Conservation (phyloP, 768 basidiomycete species). For the Amanita pseudoporphyria region DNA sequence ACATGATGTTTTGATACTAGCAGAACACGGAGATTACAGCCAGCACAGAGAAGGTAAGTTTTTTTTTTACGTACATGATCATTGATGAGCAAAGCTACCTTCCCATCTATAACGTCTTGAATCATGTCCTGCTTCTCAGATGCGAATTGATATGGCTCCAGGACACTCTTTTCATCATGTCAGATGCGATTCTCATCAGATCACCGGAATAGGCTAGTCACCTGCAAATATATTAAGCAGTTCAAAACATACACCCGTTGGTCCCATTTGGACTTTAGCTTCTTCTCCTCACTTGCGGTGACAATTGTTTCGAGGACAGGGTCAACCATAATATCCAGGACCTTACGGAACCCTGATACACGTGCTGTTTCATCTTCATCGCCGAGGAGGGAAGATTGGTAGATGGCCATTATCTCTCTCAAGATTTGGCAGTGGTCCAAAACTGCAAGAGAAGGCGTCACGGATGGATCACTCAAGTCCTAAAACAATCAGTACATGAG, state of each 20-base stretch:
- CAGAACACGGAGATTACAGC: neutral
- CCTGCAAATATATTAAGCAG: slow-evolving; percentile 75
- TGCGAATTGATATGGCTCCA: slow-evolving; percentile 66
- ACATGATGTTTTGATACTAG: slow-evolving; percentile 42
- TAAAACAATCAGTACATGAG: slow-evolving; percentile 19
- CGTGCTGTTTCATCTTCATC: slow-evolving; percentile 39
- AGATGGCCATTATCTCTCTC: slow-evolving; percentile 83
- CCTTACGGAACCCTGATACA: slow-evolving; percentile 47
- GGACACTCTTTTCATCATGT: slow-evolving; percentile 36
- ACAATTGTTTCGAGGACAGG: slow-evolving; percentile 74
- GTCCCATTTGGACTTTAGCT: slow-evolving; percentile 61
- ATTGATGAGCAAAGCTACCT: slow-evolving; percentile 56
- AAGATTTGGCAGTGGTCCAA: slow-evolving; percentile 79
- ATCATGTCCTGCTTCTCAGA: slow-evolving; percentile 47
- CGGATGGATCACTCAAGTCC: slow-evolving; percentile 61
- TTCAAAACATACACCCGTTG: slow-evolving; percentile 77
- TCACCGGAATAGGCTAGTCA: slow-evolving; percentile 17
- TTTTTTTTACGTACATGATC: slow-evolving; percentile 61
- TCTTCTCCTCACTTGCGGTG: slow-evolving; percentile 51
- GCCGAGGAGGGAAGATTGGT: slow-evolving; percentile 76
- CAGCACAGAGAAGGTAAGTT: neutral
- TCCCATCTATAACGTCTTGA: slow-evolving; percentile 47
- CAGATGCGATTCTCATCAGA: slow-evolving; percentile 5
- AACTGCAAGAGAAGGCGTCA: slow-evolving; percentile 67
- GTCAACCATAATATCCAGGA: slow-evolving; percentile 79